These are phyloP conservation scores for Salix arbutifolia DNA, from an alignment of 345 rosid genomes.

Conservation along the genomic window DNA sequence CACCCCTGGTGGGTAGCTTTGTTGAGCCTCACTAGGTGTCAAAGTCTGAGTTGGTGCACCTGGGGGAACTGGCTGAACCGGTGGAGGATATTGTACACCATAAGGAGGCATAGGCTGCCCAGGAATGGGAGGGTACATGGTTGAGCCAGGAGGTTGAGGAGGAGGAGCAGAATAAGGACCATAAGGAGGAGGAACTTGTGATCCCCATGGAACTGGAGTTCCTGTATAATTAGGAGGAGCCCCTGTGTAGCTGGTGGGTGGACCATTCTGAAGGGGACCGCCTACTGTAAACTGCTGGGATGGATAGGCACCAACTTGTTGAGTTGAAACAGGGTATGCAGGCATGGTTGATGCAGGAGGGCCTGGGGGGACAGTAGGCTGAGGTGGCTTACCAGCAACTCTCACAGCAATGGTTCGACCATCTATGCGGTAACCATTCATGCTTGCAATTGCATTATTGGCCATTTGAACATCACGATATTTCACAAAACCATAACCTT, in stretches of 20 bases:
- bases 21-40: constrained; percentile 63
- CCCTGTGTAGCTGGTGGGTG: constrained; percentile 49
- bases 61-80: constrained; percentile 63
- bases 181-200: constrained; percentile 74
- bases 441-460: constrained; percentile 69
- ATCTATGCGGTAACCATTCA: constrained; percentile 82
- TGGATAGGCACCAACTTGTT: constrained; percentile 66
- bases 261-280: constrained; percentile 58
- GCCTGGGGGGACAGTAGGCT: constrained; percentile 74
- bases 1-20: constrained; percentile 85
- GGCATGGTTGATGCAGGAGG: constrained; percentile 60
- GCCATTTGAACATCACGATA: constrained; percentile 86
- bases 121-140: constrained; percentile 59
- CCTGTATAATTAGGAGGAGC: constrained; percentile 28
- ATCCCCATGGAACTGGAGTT: constrained; percentile 83
- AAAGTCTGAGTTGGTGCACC: constrained; percentile 49
- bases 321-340: constrained; percentile 56
- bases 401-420: constrained; percentile 91
- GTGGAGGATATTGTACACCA: constrained; percentile 73
- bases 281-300: constrained; percentile 71
- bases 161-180: constrained; percentile 68
- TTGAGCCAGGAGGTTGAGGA: constrained; percentile 61
- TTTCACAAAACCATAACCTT: constrained; percentile 94
- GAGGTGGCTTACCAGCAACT: constrained; percentile 94
- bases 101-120: constrained; percentile 94